phyloP scores from a whole-genome alignment of 768 basidiomycete genomes.

The Leccinellum luteum region DNA sequence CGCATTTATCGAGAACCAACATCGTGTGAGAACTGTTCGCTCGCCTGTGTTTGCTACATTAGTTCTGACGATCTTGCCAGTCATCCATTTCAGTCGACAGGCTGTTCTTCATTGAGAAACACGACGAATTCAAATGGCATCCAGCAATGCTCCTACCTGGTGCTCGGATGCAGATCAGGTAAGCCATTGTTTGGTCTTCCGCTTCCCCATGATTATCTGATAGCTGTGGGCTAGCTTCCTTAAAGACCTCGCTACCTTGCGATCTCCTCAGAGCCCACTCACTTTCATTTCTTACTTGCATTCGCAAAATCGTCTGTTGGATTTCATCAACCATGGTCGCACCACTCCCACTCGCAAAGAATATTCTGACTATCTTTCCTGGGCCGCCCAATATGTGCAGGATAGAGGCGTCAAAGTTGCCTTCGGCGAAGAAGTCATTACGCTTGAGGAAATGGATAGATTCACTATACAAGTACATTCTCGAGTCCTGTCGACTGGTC shows the following conservation, averaged over 20 bases:
- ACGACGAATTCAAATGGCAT: conserved; percentile 50
- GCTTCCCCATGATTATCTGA: conserved; percentile 4
- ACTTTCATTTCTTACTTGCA: conserved; percentile 55
- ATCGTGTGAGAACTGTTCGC: conserved; percentile 7
- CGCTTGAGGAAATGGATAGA: conserved; percentile 31
- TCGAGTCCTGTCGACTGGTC: conserved; percentile 35
- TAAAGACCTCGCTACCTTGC: conserved; percentile 53
- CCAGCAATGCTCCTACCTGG: conserved; percentile 54
- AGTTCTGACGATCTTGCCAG: conserved; percentile 6
- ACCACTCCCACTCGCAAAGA: conserved; percentile 52
- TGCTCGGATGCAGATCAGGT: conserved; percentile 55
- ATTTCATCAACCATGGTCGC: conserved; percentile 53
- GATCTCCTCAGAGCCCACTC: conserved; percentile 48
- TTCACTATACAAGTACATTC: conserved; percentile 40
- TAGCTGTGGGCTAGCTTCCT: conserved; percentile 36
- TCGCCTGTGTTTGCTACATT: not conserved
- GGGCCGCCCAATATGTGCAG: conserved; percentile 48
- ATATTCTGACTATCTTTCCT: conserved; percentile 52
- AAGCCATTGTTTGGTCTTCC: conserved; percentile 1
- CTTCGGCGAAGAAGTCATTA: conserved; percentile 48
- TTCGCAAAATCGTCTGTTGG: conserved; percentile 44
- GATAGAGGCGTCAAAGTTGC: conserved; percentile 40
- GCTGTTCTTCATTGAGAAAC: conserved; percentile 48
- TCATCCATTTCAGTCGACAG: conserved; percentile 25
- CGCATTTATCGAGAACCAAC: conserved; percentile 43